A percentile compares a stretch with the other conserved stretches of the same genome.
Conservation (phyloP, 257 asterid species). For the Marsdenia floribunda region DNA sequence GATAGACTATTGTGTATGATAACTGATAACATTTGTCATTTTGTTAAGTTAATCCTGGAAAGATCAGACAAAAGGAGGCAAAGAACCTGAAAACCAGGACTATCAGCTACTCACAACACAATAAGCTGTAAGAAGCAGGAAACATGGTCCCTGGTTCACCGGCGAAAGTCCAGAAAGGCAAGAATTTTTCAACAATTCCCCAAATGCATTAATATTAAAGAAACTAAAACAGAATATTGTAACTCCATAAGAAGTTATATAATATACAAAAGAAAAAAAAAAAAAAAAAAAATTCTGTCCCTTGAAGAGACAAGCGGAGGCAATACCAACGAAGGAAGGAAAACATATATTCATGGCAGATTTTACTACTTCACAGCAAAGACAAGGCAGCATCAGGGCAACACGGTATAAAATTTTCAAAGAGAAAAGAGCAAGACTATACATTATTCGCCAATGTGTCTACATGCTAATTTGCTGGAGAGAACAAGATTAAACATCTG, state of each 20-base stretch:
- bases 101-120: conserved; percentile 20
- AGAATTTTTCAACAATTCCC: conserved; percentile 15
- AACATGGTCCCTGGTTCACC: conserved; percentile 36
- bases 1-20: not conserved
- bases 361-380: conserved; percentile 24
- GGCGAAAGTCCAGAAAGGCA: conserved; percentile 19
- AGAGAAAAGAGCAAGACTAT: conserved; percentile 47
- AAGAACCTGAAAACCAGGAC: conserved; percentile 29
- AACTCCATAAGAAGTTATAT: not conserved
- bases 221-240: conserved; percentile 10
- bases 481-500: conserved; percentile 31
- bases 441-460: conserved; percentile 48
- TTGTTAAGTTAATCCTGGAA: conserved; percentile 11
- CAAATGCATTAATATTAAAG: conserved; percentile 14
- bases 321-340: not conserved
- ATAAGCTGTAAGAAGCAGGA: conserved; percentile 30
- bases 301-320: not conserved
- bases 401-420: conserved; percentile 34
- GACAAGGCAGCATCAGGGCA: conserved; percentile 15
- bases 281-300: not conserved
- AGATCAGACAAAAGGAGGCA: conserved; percentile 17
- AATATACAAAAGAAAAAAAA: not conserved
- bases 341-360: conserved; percentile 27
- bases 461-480: conserved; percentile 56
- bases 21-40: conserved; percentile 9